Evolutionary conservation across 768 basidiomycete species (phyloP).

Genomic region (Coprinellus aureogranulatus): DNA sequence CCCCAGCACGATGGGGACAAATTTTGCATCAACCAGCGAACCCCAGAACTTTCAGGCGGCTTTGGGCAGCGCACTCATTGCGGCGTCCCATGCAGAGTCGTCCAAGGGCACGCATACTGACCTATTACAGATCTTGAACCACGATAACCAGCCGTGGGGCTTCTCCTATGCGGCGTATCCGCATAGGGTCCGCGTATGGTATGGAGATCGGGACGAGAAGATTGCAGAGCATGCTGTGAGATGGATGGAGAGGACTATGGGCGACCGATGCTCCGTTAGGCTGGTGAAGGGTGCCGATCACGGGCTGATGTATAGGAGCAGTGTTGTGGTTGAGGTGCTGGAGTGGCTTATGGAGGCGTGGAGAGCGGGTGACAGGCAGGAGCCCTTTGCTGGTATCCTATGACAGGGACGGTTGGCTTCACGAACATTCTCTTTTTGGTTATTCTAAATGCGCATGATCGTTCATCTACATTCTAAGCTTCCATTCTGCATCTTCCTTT

Average conservation of each 20-base stretch:
- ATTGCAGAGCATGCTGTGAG: constrained; percentile 87
- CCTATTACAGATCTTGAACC: constrained; percentile 87
- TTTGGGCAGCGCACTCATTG: constrained; percentile 86
- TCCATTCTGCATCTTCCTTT: constrained; percentile 7
- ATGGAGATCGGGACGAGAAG: constrained; percentile 90
- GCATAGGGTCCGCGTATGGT: constrained; percentile 82
- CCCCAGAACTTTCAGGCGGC: constrained; percentile 59
- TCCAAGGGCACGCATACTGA: constrained; percentile 89
- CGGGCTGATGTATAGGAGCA: constrained; percentile 88
- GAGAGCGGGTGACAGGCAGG: constrained; percentile 28
- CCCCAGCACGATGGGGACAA: constrained; percentile 40
- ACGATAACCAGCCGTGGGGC: constrained; percentile 85
- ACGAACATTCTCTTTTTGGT: neutral
- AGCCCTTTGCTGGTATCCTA: constrained; percentile 1
- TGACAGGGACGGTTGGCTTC: neutral
- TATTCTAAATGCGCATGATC: neutral
- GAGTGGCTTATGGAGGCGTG: constrained; percentile 65
- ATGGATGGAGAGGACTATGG: constrained; percentile 90
- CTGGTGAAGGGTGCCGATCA: constrained; percentile 90
- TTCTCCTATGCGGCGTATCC: constrained; percentile 83
- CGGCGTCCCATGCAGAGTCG: constrained; percentile 94
- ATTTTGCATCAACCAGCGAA: constrained; percentile 28
- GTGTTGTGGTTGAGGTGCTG: constrained; percentile 81
- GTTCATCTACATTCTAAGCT: neutral
- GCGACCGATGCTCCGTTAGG: constrained; percentile 71